Evolutionary conservation across 306 rosid species (phyloP).

Genomic region (Rosa persica): DNA sequence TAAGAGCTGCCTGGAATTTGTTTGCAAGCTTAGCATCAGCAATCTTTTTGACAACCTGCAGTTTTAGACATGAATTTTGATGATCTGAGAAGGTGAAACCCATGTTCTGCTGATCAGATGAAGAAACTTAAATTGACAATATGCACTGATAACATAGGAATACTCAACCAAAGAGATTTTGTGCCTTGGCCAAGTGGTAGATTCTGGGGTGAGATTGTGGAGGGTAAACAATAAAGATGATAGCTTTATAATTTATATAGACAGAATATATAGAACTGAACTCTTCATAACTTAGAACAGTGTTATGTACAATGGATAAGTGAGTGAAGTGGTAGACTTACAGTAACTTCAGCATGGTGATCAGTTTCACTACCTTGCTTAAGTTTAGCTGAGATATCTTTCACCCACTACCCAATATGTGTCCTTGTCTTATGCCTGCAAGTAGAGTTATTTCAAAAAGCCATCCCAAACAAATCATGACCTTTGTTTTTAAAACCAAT

Average conservation of each 20-base stretch:
- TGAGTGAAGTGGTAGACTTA: not conserved
- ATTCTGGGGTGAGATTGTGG: too few species aligned
- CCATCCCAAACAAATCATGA: too few species aligned
- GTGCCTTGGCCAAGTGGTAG: not conserved
- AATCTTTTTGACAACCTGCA: slow-evolving; percentile 32
- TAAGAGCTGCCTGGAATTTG: slow-evolving; percentile 30
- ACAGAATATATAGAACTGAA: not conserved
- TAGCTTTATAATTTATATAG: not conserved
- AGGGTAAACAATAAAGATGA: too few species aligned
- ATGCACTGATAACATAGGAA: not conserved
- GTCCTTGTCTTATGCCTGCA: slow-evolving; percentile 35
- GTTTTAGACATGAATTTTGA: not conserved
- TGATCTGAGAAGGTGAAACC: too few species aligned
- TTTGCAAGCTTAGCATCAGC: slow-evolving; percentile 39
- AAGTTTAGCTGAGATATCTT: slow-evolving; percentile 26
- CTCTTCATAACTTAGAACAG: not conserved
- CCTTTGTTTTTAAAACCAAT: too few species aligned
- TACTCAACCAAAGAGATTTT: not conserved
- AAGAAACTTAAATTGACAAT: not conserved
- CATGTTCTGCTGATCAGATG: too few species aligned
- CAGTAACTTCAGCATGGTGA: slow-evolving; percentile 25
- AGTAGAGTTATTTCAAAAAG: too few species aligned
- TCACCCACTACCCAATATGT: slow-evolving; percentile 30
- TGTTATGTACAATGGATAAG: not conserved
- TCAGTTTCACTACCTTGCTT: slow-evolving; percentile 31